Evolutionary conservation across 176 grass and related monocot species (phyloP).

Genomic region (Neostapfia colusana): DNA sequence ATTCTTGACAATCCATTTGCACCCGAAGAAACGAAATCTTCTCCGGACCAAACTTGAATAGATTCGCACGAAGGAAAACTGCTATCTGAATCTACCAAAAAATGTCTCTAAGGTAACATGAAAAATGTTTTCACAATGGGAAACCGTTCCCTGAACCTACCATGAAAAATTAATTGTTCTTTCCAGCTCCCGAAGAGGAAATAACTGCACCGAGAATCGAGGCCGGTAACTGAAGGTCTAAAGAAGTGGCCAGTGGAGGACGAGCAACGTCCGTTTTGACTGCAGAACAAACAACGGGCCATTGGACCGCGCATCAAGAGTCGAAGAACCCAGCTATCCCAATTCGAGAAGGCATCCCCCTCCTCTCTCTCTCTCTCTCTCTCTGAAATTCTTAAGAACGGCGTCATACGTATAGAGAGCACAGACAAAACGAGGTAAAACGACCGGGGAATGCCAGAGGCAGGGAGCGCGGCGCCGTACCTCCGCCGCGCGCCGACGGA

Average conservation of each 20-base stretch:
- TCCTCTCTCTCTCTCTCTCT: background rate
- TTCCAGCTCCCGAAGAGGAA: background rate
- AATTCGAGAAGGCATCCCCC: background rate
- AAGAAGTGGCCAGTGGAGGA: background rate
- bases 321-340: background rate
- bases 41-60: background rate
- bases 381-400: slow-evolving; percentile 2
- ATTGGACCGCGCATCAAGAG: background rate
- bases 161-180: background rate
- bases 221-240: slow-evolving; percentile 26
- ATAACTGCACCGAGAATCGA: slow-evolving; percentile 7
- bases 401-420: background rate
- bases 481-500: slow-evolving; percentile 1
- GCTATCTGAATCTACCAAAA: background rate
- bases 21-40: background rate
- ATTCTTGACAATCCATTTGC: slow-evolving; percentile 11
- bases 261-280: slow-evolving; percentile 4
- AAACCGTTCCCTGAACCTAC: background rate
- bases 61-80: background rate
- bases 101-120: too few relatives aligned
- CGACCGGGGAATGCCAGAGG: background rate
- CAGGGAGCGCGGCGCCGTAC: slow-evolving; percentile 15
- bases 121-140: too few relatives aligned
- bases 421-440: background rate
- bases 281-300: background rate